These are phyloP conservation scores for Insectozyma bohioensis DNA, from an alignment of 1,139 yeast species.

Conservation along the genomic window DNA sequence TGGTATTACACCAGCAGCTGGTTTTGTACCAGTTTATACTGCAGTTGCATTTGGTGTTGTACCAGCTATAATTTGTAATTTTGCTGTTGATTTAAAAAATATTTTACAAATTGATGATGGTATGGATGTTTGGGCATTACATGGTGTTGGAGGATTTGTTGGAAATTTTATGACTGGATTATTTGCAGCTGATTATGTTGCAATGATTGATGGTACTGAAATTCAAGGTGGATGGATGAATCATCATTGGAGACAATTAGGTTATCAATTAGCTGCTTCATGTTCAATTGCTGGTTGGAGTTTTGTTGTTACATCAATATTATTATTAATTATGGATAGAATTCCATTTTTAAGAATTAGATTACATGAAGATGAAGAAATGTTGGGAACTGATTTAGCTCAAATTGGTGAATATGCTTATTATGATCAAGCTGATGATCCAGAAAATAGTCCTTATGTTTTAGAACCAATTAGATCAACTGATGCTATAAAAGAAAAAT, in stretches of 20 bases:
- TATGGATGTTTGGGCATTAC: conserved; percentile 90
- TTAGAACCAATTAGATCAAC: conserved; percentile 75
- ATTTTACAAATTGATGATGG: conserved; percentile 85
- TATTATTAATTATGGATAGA: conserved; percentile 70
- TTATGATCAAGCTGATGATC: conserved; percentile 49
- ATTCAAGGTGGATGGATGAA: conserved; percentile 93
- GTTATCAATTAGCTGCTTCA: conserved; percentile 89
- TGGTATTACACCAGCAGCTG: conserved; percentile 97
- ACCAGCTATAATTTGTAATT: conserved; percentile 78
- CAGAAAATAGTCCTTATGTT: conserved; percentile 48
- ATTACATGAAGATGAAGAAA: conserved; percentile 86
- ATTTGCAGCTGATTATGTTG: conserved; percentile 90
- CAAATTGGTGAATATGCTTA: conserved; percentile 87
- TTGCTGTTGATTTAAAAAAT: conserved; percentile 78
- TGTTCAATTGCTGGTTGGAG: conserved; percentile 78
- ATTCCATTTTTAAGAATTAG: conserved; percentile 84
- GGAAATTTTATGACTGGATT: conserved; percentile 87
- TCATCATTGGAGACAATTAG: conserved; percentile 86
- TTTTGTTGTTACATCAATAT: conserved; percentile 69
- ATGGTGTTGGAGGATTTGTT: conserved; percentile 89
- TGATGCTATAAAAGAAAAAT: conserved; percentile 36
- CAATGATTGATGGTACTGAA: conserved; percentile 72
- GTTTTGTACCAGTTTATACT: conserved; percentile 89
- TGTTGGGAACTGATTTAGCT: conserved; percentile 82
- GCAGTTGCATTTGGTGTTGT: conserved; percentile 81